Percentiles rank a stretch among this genome's conserved stretches.
phyloP scores from a whole-genome alignment of 2,329 filamentous ascomycete species.

The Thelonectria discophora region DNA sequence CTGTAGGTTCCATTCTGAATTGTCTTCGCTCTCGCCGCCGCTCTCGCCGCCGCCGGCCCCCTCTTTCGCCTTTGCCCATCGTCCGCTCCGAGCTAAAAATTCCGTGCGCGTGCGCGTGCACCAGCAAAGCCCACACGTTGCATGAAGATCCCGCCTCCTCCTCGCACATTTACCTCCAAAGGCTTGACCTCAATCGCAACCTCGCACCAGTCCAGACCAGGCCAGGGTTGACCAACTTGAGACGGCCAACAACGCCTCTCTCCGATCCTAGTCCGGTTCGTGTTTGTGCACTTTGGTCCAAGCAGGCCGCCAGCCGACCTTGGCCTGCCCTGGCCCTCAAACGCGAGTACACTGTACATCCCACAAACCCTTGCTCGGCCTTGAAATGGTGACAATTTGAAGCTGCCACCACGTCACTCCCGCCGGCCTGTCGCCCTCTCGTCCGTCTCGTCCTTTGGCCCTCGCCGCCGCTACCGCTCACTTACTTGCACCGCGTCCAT shows the following conservation, averaged over 20 bases:
- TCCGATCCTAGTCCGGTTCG: slow-evolving; percentile 7
- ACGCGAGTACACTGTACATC: slow-evolving; percentile 3
- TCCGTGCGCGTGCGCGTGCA: slow-evolving; percentile 18
- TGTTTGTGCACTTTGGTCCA: background rate
- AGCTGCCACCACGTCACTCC: slow-evolving; percentile 5
- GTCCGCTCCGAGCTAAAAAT: slow-evolving; percentile 16
- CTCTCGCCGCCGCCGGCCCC: background rate
- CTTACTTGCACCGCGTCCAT: slow-evolving; percentile 5
- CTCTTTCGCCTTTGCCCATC: background rate
- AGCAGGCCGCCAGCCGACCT: background rate
- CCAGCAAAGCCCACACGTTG: slow-evolving; percentile 1
- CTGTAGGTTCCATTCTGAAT: background rate
- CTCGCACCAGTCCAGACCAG: slow-evolving; percentile 1
- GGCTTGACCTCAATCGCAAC: background rate
- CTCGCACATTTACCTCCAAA: slow-evolving; percentile 9
- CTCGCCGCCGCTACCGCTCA: background rate
- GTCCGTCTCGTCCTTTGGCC: background rate
- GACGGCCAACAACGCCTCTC: background rate
- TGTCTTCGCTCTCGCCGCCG: background rate
- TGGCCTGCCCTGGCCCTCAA: background rate
- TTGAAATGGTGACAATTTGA: background rate
- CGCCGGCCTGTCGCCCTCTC: background rate
- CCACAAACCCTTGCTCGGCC: background rate
- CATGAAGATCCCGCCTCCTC: slow-evolving; percentile 12
- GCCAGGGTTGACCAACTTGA: background rate